phyloP scores from a whole-genome alignment of 1,139 yeast species.

The Komagataea norvegica region DNA sequence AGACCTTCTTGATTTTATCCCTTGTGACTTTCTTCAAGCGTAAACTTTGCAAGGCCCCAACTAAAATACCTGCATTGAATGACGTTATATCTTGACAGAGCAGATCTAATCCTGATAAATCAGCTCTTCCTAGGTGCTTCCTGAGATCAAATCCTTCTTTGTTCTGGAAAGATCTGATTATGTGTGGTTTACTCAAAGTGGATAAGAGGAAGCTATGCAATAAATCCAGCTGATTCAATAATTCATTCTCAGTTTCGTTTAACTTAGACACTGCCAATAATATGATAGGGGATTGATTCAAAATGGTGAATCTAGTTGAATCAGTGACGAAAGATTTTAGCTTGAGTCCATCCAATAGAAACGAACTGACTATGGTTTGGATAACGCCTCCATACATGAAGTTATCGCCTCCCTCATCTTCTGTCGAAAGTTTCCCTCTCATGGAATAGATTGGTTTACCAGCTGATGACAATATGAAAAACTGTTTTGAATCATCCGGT shows the following conservation, averaged over 20 bases:
- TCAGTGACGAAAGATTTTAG: slow-evolving; percentile 36
- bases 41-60: slow-evolving; percentile 60
- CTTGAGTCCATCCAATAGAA: slow-evolving; percentile 29
- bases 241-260: slow-evolving; percentile 48
- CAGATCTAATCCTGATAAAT: slow-evolving; percentile 58
- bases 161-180: slow-evolving; percentile 60
- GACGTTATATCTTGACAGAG: slow-evolving; percentile 51
- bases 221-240: slow-evolving; percentile 65
- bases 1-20: slow-evolving; percentile 38
- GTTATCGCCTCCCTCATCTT: slow-evolving; percentile 43
- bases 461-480: slow-evolving; percentile 79
- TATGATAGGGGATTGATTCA: slow-evolving; percentile 64
- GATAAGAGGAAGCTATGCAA: slow-evolving; percentile 76
- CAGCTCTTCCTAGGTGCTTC: slow-evolving; percentile 65
- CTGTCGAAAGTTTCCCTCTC: slow-evolving; percentile 45
- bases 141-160: slow-evolving; percentile 82
- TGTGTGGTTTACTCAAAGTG: slow-evolving; percentile 71
- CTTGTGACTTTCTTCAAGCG: slow-evolving; percentile 37
- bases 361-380: slow-evolving; percentile 39
- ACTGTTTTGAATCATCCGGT: slow-evolving; percentile 45
- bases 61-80: slow-evolving; percentile 48
- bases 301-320: slow-evolving; percentile 51
- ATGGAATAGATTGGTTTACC: slow-evolving; percentile 81
- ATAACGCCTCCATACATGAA: slow-evolving; percentile 67
- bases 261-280: slow-evolving; percentile 66